Conservation (phyloP, 108 stramenopile species). For the Licmophora abbreviata region DNA sequence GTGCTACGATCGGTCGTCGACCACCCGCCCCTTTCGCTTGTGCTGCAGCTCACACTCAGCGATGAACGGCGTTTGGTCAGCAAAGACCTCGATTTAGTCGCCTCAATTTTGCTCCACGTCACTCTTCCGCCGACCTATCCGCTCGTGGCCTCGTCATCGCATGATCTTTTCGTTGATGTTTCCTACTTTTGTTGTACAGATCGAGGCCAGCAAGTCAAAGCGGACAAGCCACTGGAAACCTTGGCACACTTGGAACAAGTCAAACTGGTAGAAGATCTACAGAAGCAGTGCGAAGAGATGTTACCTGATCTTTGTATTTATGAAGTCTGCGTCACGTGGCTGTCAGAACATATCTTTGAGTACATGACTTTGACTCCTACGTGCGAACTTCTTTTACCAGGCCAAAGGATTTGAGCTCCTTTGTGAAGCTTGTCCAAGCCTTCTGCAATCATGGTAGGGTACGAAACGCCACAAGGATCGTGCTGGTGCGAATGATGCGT, state of each 20-base stretch:
- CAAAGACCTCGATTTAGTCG: conserved; percentile 19
- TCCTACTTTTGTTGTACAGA: conserved; percentile 16
- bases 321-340: conserved; percentile 26
- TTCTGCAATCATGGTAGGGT: too few species aligned
- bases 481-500: too few species aligned
- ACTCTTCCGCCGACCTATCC: conserved; percentile 20
- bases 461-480: too few species aligned
- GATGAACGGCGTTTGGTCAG: too few species aligned
- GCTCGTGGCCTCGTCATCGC: conserved; percentile 10
- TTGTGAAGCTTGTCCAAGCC: too few species aligned
- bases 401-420: too few species aligned
- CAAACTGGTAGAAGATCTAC: conserved; percentile 8
- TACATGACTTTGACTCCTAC: too few species aligned
- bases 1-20: background rate
- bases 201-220: conserved; percentile 1
- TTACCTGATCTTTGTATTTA: conserved; percentile 21
- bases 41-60: conserved; percentile 12
- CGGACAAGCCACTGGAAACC: conserved; percentile 37
- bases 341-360: conserved; percentile 26
- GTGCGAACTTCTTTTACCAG: too few species aligned
- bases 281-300: conserved; percentile 11
- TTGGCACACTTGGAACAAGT: conserved; percentile 20
- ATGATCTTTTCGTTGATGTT: too few species aligned
- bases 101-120: conserved; percentile 12
- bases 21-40: conserved; percentile 20